These are phyloP conservation scores for Microbotryum lychnidis-dioicae DNA, from an alignment of 1,284 basidiomycete genomes.

Conservation along the genomic window DNA sequence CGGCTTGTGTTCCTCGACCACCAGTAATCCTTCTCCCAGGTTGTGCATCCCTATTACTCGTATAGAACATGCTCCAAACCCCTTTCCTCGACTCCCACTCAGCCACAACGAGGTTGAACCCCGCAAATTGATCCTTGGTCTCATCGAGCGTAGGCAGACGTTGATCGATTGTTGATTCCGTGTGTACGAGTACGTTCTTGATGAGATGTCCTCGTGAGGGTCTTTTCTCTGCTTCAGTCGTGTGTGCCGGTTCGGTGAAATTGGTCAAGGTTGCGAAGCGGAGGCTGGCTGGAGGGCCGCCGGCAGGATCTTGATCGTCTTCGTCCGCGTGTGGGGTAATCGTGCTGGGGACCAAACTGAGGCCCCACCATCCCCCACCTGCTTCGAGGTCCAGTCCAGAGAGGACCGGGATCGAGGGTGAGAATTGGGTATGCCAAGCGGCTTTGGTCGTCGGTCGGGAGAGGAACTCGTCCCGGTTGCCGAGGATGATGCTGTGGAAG, in stretches of 20 bases:
- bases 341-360: constrained; percentile 13
- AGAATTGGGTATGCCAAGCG: constrained; percentile 12
- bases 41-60: constrained; percentile 25
- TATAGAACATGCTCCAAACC: constrained; percentile 23
- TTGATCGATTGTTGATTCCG: constrained; percentile 5
- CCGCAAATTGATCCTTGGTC: constrained; percentile 25
- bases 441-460: constrained; percentile 25
- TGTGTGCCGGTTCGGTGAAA: constrained; percentile 26
- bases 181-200: constrained; percentile 8
- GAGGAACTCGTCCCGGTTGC: constrained; percentile 35
- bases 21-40: constrained; percentile 8
- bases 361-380: constrained; percentile 34
- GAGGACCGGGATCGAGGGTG: constrained; percentile 12
- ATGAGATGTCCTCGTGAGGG: constrained; percentile 23
- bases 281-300: neutral
- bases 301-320: no score
- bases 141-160: constrained; percentile 20
- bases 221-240: neutral
- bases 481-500: constrained; percentile 25
- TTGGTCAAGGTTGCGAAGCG: constrained; percentile 34
- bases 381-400: constrained; percentile 31
- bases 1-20: neutral
- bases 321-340: no score
- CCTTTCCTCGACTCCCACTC: constrained; percentile 7
- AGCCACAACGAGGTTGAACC: constrained; percentile 32